Conservation (phyloP, 805 yeast species). For the Barnettozyma vustinii region DNA sequence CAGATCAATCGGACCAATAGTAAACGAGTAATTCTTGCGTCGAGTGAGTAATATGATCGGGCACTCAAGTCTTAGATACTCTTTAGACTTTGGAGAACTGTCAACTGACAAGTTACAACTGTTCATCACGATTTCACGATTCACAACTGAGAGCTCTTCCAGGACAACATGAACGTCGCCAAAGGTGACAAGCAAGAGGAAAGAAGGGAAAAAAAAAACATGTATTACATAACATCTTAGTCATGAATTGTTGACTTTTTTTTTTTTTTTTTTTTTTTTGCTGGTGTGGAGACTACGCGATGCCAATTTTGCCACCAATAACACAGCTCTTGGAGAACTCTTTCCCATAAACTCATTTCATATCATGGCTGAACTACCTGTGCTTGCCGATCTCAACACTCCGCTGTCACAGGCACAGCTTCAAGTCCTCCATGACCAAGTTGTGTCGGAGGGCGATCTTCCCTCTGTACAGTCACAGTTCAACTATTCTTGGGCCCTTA, state of each 20-base stretch:
- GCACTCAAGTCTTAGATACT: no score
- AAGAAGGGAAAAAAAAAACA: no score
- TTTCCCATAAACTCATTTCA: not conserved
- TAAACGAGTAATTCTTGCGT: no score
- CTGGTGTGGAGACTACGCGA: not conserved
- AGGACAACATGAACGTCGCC: no score
- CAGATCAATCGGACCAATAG: no score
- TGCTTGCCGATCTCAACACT: constrained; percentile 19
- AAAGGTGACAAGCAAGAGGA: no score
- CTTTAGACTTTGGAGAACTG: no score
- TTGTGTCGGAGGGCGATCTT: constrained; percentile 71
- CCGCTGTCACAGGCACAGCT: constrained; percentile 74
- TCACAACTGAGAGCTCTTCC: no score
- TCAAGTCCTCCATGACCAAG: constrained; percentile 69
- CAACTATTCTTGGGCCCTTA: constrained; percentile 94
- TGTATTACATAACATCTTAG: not conserved
- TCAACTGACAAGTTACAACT: no score
- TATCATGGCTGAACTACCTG: constrained; percentile 6
- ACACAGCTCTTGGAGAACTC: not conserved
- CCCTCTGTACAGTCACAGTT: constrained; percentile 81
- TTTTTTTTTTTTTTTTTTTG: no score
- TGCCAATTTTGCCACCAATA: not conserved
- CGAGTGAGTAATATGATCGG: no score
- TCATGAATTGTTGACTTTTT: not conserved
- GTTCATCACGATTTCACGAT: no score